Evolutionary conservation across 2,329 filamentous ascomycete species (phyloP).

Genomic region (Colletotrichum limetticola): DNA sequence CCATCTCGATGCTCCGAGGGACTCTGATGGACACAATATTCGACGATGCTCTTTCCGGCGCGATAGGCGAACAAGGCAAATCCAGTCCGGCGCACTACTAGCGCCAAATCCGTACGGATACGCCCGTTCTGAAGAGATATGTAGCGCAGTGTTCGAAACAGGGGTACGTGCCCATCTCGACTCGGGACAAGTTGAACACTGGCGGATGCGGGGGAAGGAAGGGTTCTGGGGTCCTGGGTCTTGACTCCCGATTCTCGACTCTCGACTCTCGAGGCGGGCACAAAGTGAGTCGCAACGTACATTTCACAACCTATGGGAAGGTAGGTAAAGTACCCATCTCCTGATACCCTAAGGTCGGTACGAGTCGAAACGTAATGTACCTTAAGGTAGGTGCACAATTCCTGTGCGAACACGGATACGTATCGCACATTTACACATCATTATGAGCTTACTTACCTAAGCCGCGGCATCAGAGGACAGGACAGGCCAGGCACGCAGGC

Average conservation of each 20-base stretch:
- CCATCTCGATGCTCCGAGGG: slow-evolving; percentile 3
- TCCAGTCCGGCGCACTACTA: background rate
- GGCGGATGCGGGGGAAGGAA: background rate
- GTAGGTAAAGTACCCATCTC: too few species aligned
- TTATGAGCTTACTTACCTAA: background rate
- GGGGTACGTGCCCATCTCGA: background rate
- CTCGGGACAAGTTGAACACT: background rate
- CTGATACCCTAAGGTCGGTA: too few species aligned
- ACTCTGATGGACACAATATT: background rate
- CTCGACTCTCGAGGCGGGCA: background rate
- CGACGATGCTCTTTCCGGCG: background rate
- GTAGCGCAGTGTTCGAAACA: background rate
- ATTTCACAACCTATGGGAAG: too few species aligned
- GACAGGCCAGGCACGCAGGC: too few species aligned
- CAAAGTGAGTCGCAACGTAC: too few species aligned
- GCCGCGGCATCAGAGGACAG: too few species aligned
- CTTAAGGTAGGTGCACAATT: too few species aligned
- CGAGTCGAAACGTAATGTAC: too few species aligned
- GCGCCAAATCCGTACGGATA: background rate
- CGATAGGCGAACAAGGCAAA: background rate
- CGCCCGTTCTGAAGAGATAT: background rate
- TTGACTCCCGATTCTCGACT: background rate
- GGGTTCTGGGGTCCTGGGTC: background rate
- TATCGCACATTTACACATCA: background rate
- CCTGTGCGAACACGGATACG: background rate